Conservation (phyloP, 768 basidiomycete genomes). For the Tylopilus intermedius region DNA sequence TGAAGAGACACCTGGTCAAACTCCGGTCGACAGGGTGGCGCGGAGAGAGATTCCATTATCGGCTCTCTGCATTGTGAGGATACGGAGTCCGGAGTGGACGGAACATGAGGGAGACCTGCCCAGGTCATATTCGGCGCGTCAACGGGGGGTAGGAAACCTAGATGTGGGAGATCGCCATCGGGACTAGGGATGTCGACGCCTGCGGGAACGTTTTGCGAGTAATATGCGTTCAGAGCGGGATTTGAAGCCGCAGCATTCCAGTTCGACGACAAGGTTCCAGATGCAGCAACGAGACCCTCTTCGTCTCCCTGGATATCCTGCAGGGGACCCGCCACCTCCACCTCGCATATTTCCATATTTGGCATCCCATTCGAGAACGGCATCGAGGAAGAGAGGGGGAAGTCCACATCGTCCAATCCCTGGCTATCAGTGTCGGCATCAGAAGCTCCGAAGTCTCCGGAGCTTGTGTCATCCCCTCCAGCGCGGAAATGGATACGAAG, state of each 20-base stretch:
- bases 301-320: conserved; percentile 55
- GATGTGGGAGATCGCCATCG: conserved; percentile 18
- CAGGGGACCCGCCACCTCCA: conserved; percentile 54
- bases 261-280: conserved; percentile 15
- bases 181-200: conserved; percentile 16
- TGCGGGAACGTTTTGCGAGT: conserved; percentile 15
- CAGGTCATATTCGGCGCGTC: conserved; percentile 25
- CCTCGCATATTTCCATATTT: conserved; percentile 53
- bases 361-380: conserved; percentile 31
- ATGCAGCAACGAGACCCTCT: conserved; percentile 45
- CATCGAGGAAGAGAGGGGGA: conserved; percentile 21
- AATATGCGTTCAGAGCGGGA: conserved; percentile 21
- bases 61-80: conserved; percentile 37
- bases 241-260: conserved; percentile 14
- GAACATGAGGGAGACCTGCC: conserved; percentile 17
- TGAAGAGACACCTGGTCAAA: conserved; percentile 48
- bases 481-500: conserved; percentile 61
- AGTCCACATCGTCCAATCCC: conserved; percentile 31
- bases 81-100: conserved; percentile 19
- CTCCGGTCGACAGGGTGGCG: conserved; percentile 62
- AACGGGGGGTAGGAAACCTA: conserved; percentile 17
- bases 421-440: conserved; percentile 33
- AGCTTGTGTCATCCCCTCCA: conserved; percentile 26
- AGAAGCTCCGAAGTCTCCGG: conserved; percentile 25
- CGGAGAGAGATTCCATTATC: conserved; percentile 45